A percentile compares a stretch with the other conserved stretches of the same genome.
phyloP scores from a whole-genome alignment of 2,329 filamentous ascomycete species.

The Colletotrichum gloeosporioides region DNA sequence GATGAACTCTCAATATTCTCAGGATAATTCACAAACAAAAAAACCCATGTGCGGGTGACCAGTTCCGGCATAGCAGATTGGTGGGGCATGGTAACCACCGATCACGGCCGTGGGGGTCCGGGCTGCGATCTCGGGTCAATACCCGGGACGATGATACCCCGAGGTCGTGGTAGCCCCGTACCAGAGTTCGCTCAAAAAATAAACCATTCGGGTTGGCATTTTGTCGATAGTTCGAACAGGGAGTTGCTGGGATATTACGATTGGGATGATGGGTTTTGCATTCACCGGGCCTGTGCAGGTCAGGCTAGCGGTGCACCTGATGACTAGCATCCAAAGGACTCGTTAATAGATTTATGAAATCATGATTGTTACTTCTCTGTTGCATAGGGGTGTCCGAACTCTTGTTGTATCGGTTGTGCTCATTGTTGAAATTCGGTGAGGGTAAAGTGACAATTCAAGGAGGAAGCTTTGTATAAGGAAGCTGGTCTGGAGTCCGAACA shows the following conservation, averaged over 20 bases:
- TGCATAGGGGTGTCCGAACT: too few relatives aligned
- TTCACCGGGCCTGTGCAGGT: neutral
- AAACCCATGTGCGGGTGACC: neutral
- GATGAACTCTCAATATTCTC: neutral
- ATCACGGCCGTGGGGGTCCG: constrained; percentile 9
- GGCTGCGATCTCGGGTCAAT: constrained; percentile 6
- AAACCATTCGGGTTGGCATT: neutral
- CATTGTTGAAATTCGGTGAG: rapidly evolving
- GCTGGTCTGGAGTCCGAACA: too few relatives aligned
- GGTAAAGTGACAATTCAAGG: neutral
- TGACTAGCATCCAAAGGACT: neutral
- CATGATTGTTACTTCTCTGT: neutral
- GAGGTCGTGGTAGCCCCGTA: neutral
- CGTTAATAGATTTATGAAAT: neutral
- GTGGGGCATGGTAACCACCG: constrained; percentile 8
- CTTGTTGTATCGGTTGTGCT: neutral
- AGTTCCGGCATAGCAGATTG: neutral
- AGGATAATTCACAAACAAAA: neutral
- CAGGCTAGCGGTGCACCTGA: neutral
- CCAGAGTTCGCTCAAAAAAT: neutral
- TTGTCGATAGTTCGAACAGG: neutral
- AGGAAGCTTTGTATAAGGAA: neutral
- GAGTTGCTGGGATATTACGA: neutral
- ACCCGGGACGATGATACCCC: constrained; percentile 12
- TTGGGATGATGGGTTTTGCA: neutral